Evolutionary conservation across 2,329 filamentous ascomycete species (phyloP), one percentile per base, ranked within the genome.

Genomic region (Aspergillus unguis): DNA sequence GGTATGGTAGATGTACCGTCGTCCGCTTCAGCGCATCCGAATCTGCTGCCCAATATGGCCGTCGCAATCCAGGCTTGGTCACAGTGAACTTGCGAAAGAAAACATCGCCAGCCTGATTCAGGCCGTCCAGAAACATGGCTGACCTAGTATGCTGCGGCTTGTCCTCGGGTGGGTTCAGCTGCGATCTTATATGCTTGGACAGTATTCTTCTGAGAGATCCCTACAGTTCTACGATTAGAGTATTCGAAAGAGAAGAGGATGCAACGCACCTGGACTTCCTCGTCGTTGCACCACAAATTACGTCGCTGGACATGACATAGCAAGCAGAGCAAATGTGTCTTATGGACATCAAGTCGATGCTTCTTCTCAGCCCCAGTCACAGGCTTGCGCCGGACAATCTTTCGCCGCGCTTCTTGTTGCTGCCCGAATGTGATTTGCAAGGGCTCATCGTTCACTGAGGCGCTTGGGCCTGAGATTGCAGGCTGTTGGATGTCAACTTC

Each of bases 261-360:
- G 45, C 28, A 36, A 57, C 65, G 48, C 58, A 77, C 79, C 65
- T 95, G 90, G 6, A 88, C 82, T 52, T 80, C 73, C 10, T 75
- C 62, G 65, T 92, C 86, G 63, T 95, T 95, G 72, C 92, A 96
- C 90, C 92, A 96, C 50, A 82, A 77, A 65, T 97, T 99, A 50
- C 92, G 84, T 52, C 84, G 77, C 59, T 88, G 81, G 11, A 86
- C 80, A 69, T 97, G 90, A 7, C 85, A 83, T 11, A 99, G 72
- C 2, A 99, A 78, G 66, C 90, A 95, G 10, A 96, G 74, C 0
- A 97, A 59, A 71, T 99, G 92, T 56, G 85, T 77, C 70, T 92
- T 95, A 70, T 99, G 94, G n/a, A 91, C 79, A 47, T 90, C 81
- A 29, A 94, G 68, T 23, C 92, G 83, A 29, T 79, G 66, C 43